phyloP scores from a whole-genome alignment of 2,329 filamentous ascomycete genomes.

The Sclerotinia minor region DNA sequence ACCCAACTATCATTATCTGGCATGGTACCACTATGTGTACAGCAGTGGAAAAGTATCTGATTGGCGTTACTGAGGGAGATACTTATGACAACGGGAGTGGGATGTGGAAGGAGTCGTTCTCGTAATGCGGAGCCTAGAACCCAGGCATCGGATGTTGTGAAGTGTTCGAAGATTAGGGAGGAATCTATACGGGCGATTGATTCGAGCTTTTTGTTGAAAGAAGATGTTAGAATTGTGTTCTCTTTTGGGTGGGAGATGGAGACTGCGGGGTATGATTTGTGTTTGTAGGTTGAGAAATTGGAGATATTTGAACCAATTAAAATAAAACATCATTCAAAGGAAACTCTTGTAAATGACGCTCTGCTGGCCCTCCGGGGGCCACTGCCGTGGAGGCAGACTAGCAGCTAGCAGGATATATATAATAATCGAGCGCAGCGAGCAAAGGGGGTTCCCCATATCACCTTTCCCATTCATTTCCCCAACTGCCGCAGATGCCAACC shows the following conservation, averaged over 20 bases:
- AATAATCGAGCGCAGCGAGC: constrained; percentile 9
- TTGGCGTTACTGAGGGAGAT: constrained; percentile 60
- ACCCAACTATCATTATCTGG: constrained; percentile 75
- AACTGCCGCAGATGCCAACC: no score
- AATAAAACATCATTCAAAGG: not conserved
- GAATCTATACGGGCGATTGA: constrained; percentile 39
- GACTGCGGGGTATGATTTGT: not conserved
- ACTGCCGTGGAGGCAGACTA: constrained; percentile 15
- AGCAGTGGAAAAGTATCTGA: constrained; percentile 69
- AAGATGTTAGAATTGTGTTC: not conserved
- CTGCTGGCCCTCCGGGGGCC: constrained; percentile 13
- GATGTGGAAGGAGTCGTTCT: constrained; percentile 57
- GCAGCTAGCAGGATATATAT: not conserved
- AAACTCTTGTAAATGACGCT: constrained; percentile 1
- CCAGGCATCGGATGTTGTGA: constrained; percentile 65
- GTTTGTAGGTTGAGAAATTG: not conserved
- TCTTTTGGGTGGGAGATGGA: not conserved
- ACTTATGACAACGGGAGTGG: constrained; percentile 60
- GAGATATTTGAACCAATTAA: not conserved
- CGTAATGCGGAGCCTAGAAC: constrained; percentile 64
- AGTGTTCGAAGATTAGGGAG: constrained; percentile 44
- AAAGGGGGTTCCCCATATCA: not conserved
- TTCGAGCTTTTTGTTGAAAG: constrained; percentile 35
- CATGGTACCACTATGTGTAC: constrained; percentile 63
- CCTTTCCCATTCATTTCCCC: not conserved